Evolutionary conservation across 208 protist species (phyloP), one percentile per base, ranked within the genome.

Genomic region (Leishmania braziliensis): DNA sequence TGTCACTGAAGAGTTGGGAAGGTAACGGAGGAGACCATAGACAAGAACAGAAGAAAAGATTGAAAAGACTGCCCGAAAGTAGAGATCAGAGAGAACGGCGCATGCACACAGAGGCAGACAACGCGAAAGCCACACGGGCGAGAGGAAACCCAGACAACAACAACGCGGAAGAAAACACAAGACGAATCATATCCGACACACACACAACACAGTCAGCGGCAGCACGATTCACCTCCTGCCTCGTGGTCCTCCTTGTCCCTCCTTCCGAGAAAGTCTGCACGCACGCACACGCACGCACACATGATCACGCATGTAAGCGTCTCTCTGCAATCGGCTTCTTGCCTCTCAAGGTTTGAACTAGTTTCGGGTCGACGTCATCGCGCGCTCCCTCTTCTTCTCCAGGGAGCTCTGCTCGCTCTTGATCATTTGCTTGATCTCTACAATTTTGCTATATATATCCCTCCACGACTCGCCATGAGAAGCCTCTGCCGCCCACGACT

Each of bases 401-500:
- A 89, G 66, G 6, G 58, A 63, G n/a, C 75, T 56, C 80, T 93
- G 88, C 78, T 95, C 93, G 60, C 82, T 68, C 82, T 96, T 86
- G 33, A 98, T 90, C 43, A 94, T 48, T 53, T 79, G 75, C 85
- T 95, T 91, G 29, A 95, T 91, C 75, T 93, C 89, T 23, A 87
- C 85, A 68, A 97, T 91, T 65, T 92, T 94, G 60, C 85, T 86
- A 56, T 94, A 91, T 50, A 98, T 92, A 74, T 94, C 87, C 14
- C 90, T 82, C 93, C 93, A 97, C 48, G 92, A 90, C 71, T 95
- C 92, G 33, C 92, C 89, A 16, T 89, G 91, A 51, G 92, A 83
- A 33, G 88, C 83, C 60, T 89, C 86, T 26, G 83, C 75, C n/a
- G 90, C 89, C 94, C 95, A 98, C 60, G 78, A 54, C 78, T 90